Conservation (phyloP, 768 basidiomycete genomes). For the Termitomyces sp. region DNA sequence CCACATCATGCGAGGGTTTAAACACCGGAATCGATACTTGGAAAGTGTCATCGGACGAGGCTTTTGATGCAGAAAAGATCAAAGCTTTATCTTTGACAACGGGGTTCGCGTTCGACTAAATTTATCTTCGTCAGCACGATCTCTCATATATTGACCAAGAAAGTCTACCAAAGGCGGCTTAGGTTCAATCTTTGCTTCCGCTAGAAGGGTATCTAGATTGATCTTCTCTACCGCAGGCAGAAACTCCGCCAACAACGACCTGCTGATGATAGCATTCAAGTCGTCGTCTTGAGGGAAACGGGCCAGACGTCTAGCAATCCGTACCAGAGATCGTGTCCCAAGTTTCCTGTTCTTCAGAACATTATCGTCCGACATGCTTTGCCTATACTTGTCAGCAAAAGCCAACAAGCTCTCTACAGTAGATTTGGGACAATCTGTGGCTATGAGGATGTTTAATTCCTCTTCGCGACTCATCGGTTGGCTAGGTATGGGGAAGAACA, state of each 20-base stretch:
- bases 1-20: constrained; percentile 41
- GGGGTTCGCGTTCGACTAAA: constrained; percentile 47
- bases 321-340: constrained; percentile 54
- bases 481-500: constrained; percentile 60
- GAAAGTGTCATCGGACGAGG: constrained; percentile 23
- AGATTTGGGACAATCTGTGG: constrained; percentile 42
- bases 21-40: constrained; percentile 44
- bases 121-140: constrained; percentile 4
- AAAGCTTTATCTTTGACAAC: constrained; percentile 31
- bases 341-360: constrained; percentile 59
- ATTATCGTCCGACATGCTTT: constrained; percentile 48
- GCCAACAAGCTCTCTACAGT: constrained; percentile 36
- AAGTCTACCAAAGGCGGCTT: constrained; percentile 36
- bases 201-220: constrained; percentile 45
- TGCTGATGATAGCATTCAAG: constrained; percentile 40
- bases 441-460: constrained; percentile 41
- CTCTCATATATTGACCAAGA: neutral
- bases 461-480: constrained; percentile 55
- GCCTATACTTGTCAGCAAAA: constrained; percentile 57
- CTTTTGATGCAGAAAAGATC: constrained; percentile 42
- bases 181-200: constrained; percentile 43
- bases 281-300: constrained; percentile 40
- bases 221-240: constrained; percentile 54
- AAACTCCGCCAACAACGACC: constrained; percentile 54
- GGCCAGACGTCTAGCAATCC: constrained; percentile 48